Evolutionary conservation across 2,329 filamentous ascomycete species (phyloP).

Genomic region (Aspergillus ochraceoroseus): DNA sequence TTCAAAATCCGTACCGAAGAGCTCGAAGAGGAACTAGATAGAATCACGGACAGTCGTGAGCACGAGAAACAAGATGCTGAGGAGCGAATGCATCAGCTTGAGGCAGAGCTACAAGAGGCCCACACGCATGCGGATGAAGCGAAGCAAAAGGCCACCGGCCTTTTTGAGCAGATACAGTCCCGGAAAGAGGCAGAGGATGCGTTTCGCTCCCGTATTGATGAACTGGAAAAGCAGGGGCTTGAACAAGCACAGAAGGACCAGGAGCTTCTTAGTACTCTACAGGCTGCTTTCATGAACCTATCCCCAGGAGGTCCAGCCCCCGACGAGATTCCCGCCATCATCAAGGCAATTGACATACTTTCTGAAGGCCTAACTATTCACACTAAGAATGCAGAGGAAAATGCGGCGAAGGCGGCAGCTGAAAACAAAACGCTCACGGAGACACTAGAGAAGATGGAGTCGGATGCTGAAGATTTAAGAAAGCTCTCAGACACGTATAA

Average conservation of each 20-base stretch:
- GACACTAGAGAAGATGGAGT: slow-evolving; percentile 53
- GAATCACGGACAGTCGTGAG: slow-evolving; percentile 74
- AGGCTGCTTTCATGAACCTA: slow-evolving; percentile 57
- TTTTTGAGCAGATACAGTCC: slow-evolving; percentile 55
- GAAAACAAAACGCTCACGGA: slow-evolving; percentile 59
- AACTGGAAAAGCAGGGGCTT: slow-evolving; percentile 50
- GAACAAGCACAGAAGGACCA: slow-evolving; percentile 51
- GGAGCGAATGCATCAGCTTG: slow-evolving; percentile 61
- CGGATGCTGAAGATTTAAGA: slow-evolving; percentile 53
- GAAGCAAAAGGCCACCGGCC: slow-evolving; percentile 31
- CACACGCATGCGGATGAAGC: slow-evolving; percentile 47
- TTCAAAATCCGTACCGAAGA: slow-evolving; percentile 78
- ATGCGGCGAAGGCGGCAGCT: slow-evolving; percentile 55
- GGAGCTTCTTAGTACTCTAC: slow-evolving; percentile 52
- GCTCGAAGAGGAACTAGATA: slow-evolving; percentile 84
- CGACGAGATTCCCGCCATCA: slow-evolving; percentile 53
- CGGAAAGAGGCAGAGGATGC: slow-evolving; percentile 49
- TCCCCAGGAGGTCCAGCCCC: slow-evolving; percentile 52
- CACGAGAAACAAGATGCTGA: slow-evolving; percentile 70
- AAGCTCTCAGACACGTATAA: slow-evolving; percentile 53
- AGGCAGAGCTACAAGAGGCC: slow-evolving; percentile 65
- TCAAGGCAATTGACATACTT: slow-evolving; percentile 56
- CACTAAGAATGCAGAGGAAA: slow-evolving; percentile 56
- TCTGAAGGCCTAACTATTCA: slow-evolving; percentile 58
- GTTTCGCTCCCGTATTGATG: slow-evolving; percentile 41